Evolutionary conservation across 192 early-diverging fungal species (phyloP).

Genomic region (Gonapodya sp.): DNA sequence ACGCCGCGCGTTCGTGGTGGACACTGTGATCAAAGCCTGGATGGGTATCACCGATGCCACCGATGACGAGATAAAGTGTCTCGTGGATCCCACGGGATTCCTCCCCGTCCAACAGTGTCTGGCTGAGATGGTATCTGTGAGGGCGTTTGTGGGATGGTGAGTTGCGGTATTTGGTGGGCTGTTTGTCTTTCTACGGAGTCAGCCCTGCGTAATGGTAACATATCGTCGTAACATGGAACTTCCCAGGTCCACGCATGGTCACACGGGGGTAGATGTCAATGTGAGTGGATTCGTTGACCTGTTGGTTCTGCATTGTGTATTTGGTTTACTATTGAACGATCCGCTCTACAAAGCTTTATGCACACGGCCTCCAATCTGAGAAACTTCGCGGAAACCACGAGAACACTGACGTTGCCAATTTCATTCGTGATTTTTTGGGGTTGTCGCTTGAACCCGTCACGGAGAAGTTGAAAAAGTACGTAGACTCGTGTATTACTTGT

Average conservation of each 20-base stretch:
- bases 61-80: slow-evolving; percentile 43
- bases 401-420: slow-evolving; percentile 75
- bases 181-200: neutral
- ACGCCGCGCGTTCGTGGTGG: slow-evolving; percentile 26
- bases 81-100: slow-evolving; percentile 25
- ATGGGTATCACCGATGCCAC: slow-evolving; percentile 64
- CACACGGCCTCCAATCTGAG: slow-evolving; percentile 55
- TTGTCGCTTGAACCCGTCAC: slow-evolving; percentile 56
- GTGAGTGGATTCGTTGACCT: neutral
- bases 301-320: too few relatives aligned
- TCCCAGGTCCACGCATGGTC: neutral
- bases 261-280: slow-evolving; percentile 5
- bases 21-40: slow-evolving; percentile 51
- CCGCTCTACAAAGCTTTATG: slow-evolving; percentile 50
- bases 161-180: neutral
- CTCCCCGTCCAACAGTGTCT: slow-evolving; percentile 33
- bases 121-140: slow-evolving; percentile 31
- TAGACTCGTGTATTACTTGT: neutral
- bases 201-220: neutral
- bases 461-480: slow-evolving; percentile 28
- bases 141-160: slow-evolving; percentile 42
- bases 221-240: too few relatives aligned
- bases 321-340: too few relatives aligned
- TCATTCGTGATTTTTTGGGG: slow-evolving; percentile 48
- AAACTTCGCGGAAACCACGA: slow-evolving; percentile 70